A percentile compares a stretch with the other conserved stretches of the same genome.
phyloP scores from a whole-genome alignment of 441 rosid species.

The Pelargonium fulgidum region DNA sequence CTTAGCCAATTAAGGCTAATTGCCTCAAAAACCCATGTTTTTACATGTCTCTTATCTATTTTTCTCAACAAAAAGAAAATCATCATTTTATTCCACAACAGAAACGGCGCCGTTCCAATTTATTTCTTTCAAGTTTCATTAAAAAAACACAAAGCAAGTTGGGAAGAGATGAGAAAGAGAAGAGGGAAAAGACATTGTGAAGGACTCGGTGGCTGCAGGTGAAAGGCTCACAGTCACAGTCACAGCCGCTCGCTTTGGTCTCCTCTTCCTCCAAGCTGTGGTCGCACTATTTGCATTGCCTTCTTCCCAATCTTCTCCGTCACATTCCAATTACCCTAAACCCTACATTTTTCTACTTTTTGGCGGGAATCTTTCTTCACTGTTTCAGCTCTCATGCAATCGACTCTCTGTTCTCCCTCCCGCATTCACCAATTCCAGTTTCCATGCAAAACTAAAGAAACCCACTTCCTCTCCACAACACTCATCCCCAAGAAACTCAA shows the following conservation, averaged over 20 bases:
- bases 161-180: background rate
- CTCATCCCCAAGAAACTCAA: background rate
- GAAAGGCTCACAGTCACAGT: background rate
- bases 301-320: background rate
- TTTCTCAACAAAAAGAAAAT: no score
- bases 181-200: background rate
- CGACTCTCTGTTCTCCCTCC: background rate
- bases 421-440: slow-evolving; percentile 3
- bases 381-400: background rate
- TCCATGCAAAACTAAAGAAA: background rate
- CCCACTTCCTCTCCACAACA: background rate
- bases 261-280: background rate
- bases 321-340: background rate
- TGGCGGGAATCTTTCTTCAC: slow-evolving; percentile 1
- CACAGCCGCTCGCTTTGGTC: background rate
- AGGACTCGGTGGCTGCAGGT: background rate
- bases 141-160: background rate
- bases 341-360: background rate
- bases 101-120: no score
- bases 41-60: no score
- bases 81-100: no score
- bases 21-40: no score
- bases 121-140: no score
- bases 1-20: no score
- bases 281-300: background rate